Percentiles rank a stretch among this genome's conserved stretches.
Evolutionary conservation across 1,284 basidiomycete genomes (phyloP).

Genomic region (Tranzscheliella williamsii): DNA sequence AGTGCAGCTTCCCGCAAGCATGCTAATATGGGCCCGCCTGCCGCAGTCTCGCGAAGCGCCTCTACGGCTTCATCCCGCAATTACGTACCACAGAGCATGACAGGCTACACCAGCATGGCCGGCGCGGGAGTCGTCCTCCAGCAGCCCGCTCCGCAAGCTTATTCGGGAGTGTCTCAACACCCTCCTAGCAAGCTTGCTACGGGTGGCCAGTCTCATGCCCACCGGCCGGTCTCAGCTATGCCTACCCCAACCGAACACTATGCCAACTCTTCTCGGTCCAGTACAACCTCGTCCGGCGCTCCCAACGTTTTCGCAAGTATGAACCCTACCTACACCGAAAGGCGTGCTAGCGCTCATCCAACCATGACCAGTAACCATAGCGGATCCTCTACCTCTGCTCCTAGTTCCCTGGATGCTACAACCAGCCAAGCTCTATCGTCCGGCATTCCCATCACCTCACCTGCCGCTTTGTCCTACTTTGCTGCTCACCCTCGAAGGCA

Average conservation of each 20-base stretch:
- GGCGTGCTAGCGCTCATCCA: conserved; percentile 54
- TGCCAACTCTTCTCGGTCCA: conserved; percentile 1
- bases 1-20: conserved; percentile 3
- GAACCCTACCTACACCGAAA: conserved; percentile 39
- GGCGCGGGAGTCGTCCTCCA: conserved; percentile 28
- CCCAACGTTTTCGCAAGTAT: conserved; percentile 38
- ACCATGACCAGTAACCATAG: conserved; percentile 38
- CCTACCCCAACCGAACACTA: conserved; percentile 39
- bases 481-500: conserved; percentile 58
- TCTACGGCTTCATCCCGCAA: conserved; percentile 12
- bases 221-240: conserved; percentile 55
- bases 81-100: conserved; percentile 6
- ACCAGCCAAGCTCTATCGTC: conserved; percentile 45
- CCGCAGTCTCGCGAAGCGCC: conserved; percentile 9
- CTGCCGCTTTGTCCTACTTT: conserved; percentile 58
- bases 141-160: conserved; percentile 9
- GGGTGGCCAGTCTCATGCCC: conserved; percentile 48
- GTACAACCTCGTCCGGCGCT: conserved; percentile 3
- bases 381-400: conserved; percentile 1
- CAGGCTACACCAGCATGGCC: conserved; percentile 29
- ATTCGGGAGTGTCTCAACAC: conserved; percentile 12
- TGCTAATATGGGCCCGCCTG: conserved; percentile 8
- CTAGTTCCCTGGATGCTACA: conserved; percentile 32
- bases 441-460: conserved; percentile 58
- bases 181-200: conserved; percentile 48